Evolutionary conservation across 2,329 filamentous ascomycete species (phyloP).

Genomic region (Monosporascus sp.): DNA sequence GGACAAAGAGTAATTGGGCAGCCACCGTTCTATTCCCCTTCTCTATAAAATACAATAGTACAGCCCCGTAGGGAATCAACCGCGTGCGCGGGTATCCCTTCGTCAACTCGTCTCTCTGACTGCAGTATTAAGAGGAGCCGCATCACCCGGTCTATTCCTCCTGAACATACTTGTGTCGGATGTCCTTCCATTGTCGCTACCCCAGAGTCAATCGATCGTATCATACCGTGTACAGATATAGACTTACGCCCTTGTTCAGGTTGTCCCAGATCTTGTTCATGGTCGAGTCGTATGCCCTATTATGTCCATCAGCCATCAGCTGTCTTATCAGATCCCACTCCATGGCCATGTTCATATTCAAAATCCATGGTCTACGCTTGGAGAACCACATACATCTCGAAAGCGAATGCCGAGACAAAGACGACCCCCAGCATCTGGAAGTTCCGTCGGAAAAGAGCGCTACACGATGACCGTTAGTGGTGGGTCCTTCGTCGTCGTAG

Average conservation of each 20-base stretch:
- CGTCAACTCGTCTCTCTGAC: background rate
- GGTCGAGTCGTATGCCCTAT: constrained; percentile 73
- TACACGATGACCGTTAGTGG: constrained; percentile 36
- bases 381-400: constrained; percentile 72
- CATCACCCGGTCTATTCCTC: constrained; percentile 34
- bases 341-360: constrained; percentile 2
- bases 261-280: constrained; percentile 87
- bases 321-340: constrained; percentile 4
- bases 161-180: constrained; percentile 82
- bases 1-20: constrained; percentile 2
- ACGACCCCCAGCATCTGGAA: constrained; percentile 80
- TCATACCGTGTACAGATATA: background rate
- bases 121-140: background rate
- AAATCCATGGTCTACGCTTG: background rate
- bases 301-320: constrained; percentile 25
- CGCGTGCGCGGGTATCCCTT: background rate
- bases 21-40: constrained; percentile 7
- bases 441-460: constrained; percentile 81
- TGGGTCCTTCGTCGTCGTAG: constrained; percentile 4
- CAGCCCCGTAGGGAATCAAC: constrained; percentile 4
- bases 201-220: constrained; percentile 23
- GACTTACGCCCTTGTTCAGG: constrained; percentile 84
- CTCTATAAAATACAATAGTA: constrained; percentile 21
- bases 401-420: constrained; percentile 81
- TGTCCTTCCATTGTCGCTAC: constrained; percentile 99